Percentiles rank a stretch among this genome's conserved stretches.
Conservation (phyloP, 352 stramenopile species). For the Globisporangium orthogonon region DNA sequence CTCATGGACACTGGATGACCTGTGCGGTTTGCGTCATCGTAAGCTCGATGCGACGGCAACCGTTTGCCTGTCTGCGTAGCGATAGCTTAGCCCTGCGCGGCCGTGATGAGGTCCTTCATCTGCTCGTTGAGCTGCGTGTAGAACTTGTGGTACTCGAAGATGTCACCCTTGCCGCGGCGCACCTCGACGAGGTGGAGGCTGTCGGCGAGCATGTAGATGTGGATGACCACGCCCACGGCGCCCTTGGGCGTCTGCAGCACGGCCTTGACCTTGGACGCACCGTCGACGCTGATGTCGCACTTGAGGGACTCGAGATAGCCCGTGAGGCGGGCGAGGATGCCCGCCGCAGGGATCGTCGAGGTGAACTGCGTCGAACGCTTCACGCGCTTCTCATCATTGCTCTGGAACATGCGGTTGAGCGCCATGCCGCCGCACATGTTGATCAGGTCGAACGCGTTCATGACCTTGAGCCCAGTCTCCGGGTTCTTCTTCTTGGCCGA, state of each 20-base stretch:
- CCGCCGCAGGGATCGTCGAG: constrained; percentile 70
- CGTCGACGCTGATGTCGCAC: constrained; percentile 80
- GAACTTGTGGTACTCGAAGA: constrained; percentile 90
- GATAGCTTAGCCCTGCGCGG: constrained; percentile 1
- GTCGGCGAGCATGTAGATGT: constrained; percentile 86
- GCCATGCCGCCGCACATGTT: constrained; percentile 90
- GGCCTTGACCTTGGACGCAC: constrained; percentile 77
- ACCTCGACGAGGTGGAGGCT: constrained; percentile 85
- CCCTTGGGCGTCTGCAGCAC: constrained; percentile 82
- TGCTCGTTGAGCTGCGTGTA: constrained; percentile 87
- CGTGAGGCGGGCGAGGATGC: constrained; percentile 71
- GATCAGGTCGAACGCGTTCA: constrained; percentile 92
- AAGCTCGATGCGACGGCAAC: background rate
- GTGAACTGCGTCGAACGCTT: constrained; percentile 86
- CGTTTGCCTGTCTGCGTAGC: too few species aligned
- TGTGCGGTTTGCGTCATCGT: background rate
- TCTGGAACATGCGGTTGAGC: constrained; percentile 89
- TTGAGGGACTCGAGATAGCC: constrained; percentile 69
- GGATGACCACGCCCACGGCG: constrained; percentile 86
- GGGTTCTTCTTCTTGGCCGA: constrained; percentile 45
- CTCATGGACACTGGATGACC: background rate
- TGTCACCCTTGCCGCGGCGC: constrained; percentile 85
- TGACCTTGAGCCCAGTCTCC: constrained; percentile 67
- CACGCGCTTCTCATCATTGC: constrained; percentile 81
- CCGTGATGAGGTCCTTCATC: constrained; percentile 79